Base-by-base conservation (phyloP, 805 yeast genomes). In the Yarrowia porcina region DNA sequence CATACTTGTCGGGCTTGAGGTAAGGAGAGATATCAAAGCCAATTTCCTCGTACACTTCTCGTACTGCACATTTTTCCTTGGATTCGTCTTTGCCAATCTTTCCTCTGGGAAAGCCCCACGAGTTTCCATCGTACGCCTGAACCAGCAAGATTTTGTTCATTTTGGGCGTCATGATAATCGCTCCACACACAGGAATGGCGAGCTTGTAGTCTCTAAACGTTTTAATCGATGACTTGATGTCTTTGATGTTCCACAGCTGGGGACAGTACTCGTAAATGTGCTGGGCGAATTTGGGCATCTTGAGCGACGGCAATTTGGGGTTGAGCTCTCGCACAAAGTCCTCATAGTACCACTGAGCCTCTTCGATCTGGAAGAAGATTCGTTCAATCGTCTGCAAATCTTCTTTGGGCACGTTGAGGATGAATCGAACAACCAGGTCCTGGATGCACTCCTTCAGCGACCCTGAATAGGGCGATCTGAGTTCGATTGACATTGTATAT, bases 91-190 rank as follows among this genome's bases (percentile, higher is more conserved):
- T 92, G 38, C 96, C 89, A 64, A 94, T 94, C 74, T 94, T 94
- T 6, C 99, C 99, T 73, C 97, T 80, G 6, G 99, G 99, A 70
- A 94, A 94, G 8, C 97, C 88, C 98, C 98, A 94, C 1, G 88
- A 76, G n/a, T 80, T 72, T 32, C 77, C 75, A 66, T 89, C 96
- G 56, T 86, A 85, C 4, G 97, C 97, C 71, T 89, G 86, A 5
- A 94, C 96, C 66, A 94, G 76, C 28, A 96, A 71, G 11, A 90
- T 77, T 70, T 89, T 90, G 63, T 85, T 82, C 77, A 90, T 73
- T 33, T 80, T 82, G 61, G 81, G 78, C 71, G 90, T 91, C 69
- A 94, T 81, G 61, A 96, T 78, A 9, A 97, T 97, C 47, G 93
- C 94, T 32, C 99, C 99, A 69, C 99, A 81, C 1, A 94, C 99